A percentile compares a stretch with the other conserved stretches of the same genome.
Conservation (phyloP, 768 basidiomycete genomes). For the Phanerodontia chrysosporium region DNA sequence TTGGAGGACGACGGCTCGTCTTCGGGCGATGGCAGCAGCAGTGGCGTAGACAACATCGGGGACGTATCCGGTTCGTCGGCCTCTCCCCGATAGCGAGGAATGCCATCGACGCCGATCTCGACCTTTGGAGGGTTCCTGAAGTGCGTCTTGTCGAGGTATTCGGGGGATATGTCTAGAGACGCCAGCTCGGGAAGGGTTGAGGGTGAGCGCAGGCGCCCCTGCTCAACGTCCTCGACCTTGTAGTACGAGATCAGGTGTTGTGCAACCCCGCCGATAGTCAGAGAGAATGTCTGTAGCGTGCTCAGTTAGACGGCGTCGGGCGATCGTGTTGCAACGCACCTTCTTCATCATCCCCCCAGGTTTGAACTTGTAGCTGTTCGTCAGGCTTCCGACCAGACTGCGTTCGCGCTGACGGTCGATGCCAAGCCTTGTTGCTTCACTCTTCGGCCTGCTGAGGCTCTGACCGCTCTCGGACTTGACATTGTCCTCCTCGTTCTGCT, state of each 20-base stretch:
- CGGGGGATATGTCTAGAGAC: conserved; percentile 73
- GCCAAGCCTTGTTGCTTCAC: conserved; percentile 40
- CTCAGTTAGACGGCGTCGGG: background rate
- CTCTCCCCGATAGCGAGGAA: conserved; percentile 78
- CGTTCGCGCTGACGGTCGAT: conserved; percentile 76
- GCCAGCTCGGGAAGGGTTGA: conserved; percentile 86
- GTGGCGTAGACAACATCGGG: conserved; percentile 24
- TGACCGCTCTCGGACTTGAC: conserved; percentile 26
- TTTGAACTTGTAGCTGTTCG: conserved; percentile 93
- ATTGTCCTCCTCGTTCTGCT: conserved; percentile 27
- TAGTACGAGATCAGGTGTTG: conserved; percentile 97
- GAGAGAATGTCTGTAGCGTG: conserved; percentile 76
- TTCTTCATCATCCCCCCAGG: conserved; percentile 94
- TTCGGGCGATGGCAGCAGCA: conserved; percentile 18
- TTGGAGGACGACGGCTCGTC: conserved; percentile 20
- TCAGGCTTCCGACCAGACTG: conserved; percentile 83
- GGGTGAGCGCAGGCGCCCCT: conserved; percentile 82
- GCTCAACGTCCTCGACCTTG: conserved; percentile 84
- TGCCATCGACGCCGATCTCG: conserved; percentile 79
- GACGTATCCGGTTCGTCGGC: conserved; percentile 56
- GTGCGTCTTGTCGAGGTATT: conserved; percentile 79
- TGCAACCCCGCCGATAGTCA: conserved; percentile 77
- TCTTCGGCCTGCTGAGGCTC: conserved; percentile 63
- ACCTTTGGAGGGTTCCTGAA: conserved; percentile 90
- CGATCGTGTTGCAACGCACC: conserved; percentile 53